Evolutionary conservation across 768 basidiomycete species (phyloP).

Genomic region (Wakefieldia striispora): DNA sequence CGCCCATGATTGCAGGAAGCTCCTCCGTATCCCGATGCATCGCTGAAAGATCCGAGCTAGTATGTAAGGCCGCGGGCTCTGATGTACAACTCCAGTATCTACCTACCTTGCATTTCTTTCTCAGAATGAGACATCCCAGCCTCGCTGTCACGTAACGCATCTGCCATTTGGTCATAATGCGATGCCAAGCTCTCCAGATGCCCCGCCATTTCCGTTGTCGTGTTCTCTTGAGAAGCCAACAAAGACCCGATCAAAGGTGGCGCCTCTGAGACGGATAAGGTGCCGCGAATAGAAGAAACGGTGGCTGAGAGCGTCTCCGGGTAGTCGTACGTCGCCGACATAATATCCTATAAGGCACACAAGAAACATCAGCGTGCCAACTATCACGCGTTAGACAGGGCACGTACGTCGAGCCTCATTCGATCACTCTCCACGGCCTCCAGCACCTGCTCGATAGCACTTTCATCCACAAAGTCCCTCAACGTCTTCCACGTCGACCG

Average conservation of each 20-base stretch:
- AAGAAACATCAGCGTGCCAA: background rate
- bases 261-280: slow-evolving; percentile 42
- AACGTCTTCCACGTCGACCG: slow-evolving; percentile 74
- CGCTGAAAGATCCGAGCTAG: slow-evolving; percentile 37
- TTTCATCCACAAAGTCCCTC: slow-evolving; percentile 83
- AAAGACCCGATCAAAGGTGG: slow-evolving; percentile 47
- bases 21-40: slow-evolving; percentile 83
- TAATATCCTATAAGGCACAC: slow-evolving; percentile 45
- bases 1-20: slow-evolving; percentile 68
- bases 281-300: slow-evolving; percentile 53
- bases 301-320: slow-evolving; percentile 59
- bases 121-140: slow-evolving; percentile 65
- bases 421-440: slow-evolving; percentile 75
- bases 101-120: slow-evolving; percentile 65
- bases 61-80: background rate
- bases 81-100: background rate
- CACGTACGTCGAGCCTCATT: slow-evolving; percentile 61
- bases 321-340: slow-evolving; percentile 64
- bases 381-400: background rate
- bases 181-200: slow-evolving; percentile 68
- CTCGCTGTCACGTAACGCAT: slow-evolving; percentile 64
- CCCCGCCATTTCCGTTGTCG: slow-evolving; percentile 65
- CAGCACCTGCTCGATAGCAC: slow-evolving; percentile 71
- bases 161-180: slow-evolving; percentile 78
- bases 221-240: slow-evolving; percentile 47